Conservation (phyloP, 202 grass and related monocot genomes). For the Bolboschoenoplectus hybrid region DNA sequence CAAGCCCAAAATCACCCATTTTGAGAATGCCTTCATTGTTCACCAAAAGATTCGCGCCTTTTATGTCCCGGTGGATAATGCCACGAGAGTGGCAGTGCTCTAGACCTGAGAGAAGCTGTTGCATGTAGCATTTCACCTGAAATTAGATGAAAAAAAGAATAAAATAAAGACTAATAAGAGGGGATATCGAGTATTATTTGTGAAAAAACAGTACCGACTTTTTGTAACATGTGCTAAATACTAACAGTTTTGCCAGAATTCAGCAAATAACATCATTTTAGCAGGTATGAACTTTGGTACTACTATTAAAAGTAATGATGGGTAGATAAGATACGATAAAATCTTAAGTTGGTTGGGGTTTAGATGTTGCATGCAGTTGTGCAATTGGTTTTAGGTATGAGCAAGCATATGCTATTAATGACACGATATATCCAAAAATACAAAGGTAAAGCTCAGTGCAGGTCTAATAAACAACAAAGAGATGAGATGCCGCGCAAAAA, state of each 20-base stretch:
- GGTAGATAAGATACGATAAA: background rate
- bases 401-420: background rate
- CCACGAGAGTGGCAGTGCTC: conserved; percentile 77
- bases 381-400: background rate
- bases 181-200: background rate
- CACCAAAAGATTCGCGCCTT: conserved; percentile 94
- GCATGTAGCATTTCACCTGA: conserved; percentile 97
- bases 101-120: conserved; percentile 78
- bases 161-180: conserved; percentile 26
- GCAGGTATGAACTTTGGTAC: background rate
- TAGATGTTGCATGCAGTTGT: background rate
- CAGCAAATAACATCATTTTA: background rate
- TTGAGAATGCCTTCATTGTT: conserved; percentile 93
- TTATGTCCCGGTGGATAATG: conserved; percentile 92
- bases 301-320: background rate
- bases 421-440: background rate
- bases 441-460: background rate
- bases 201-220: conserved; percentile 6
- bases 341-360: background rate
- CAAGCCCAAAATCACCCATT: conserved; percentile 97
- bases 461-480: background rate
- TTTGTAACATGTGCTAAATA: background rate
- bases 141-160: conserved; percentile 33
- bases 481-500: background rate
- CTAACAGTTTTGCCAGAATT: background rate